Percentiles rank a stretch among this genome's conserved stretches.
Evolutionary conservation across 208 protist genomes (phyloP).

Genomic region (Naegleria lovaniensis): DNA sequence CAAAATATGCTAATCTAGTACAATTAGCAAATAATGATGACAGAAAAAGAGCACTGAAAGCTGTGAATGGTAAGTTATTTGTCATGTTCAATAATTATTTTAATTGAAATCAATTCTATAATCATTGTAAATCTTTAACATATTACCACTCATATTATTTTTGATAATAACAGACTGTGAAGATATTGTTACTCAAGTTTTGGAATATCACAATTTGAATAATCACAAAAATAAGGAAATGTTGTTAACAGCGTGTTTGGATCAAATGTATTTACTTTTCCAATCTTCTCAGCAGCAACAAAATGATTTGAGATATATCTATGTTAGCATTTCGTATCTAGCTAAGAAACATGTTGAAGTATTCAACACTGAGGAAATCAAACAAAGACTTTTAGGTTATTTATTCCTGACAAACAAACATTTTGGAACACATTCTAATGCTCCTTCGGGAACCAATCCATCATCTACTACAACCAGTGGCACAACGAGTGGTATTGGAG

Average conservation of each 20-base stretch:
- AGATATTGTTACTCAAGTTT: background rate
- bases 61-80: background rate
- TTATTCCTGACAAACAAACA: background rate
- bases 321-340: background rate
- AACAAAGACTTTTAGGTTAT: background rate
- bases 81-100: no score
- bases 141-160: background rate
- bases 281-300: background rate
- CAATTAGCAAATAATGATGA: background rate
- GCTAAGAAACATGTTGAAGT: background rate
- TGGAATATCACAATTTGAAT: background rate
- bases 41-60: background rate
- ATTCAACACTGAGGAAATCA: background rate
- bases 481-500: background rate
- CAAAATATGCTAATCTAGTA: background rate
- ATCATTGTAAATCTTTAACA: no score
- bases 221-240: background rate
- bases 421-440: background rate
- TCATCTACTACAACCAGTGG: background rate
- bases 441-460: background rate
- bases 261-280: slow-evolving; percentile 10
- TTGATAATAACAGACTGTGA: background rate
- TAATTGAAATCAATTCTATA: no score
- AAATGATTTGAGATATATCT: background rate
- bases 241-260: background rate